These are phyloP conservation scores for Claviceps arundinis DNA, from an alignment of 2,329 filamentous ascomycete species.

Conservation along the genomic window DNA sequence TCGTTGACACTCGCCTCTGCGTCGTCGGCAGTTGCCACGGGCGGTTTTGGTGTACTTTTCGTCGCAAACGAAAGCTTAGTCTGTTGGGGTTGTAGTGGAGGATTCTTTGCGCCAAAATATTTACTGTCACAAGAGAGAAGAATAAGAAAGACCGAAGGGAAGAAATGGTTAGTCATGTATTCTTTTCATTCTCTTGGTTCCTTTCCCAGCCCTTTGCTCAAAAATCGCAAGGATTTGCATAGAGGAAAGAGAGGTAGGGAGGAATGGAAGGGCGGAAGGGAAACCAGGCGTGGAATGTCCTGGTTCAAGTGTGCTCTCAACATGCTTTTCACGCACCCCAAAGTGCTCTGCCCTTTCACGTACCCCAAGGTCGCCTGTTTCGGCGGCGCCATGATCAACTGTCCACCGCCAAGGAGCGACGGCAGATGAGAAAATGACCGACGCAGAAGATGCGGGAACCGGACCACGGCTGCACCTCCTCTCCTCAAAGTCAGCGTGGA, in stretches of 20 bases:
- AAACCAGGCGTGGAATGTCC: too few species aligned
- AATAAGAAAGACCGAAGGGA: background rate
- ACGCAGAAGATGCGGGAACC: slow-evolving; percentile 1
- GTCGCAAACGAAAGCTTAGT: slow-evolving; percentile 66
- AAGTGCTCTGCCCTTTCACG: slow-evolving; percentile 62
- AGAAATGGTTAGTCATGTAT: background rate
- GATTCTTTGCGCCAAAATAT: slow-evolving; percentile 59
- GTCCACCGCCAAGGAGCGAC: background rate
- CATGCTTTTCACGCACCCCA: slow-evolving; percentile 42
- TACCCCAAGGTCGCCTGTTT: slow-evolving; percentile 86
- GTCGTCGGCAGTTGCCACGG: slow-evolving; percentile 15
- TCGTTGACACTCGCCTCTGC: slow-evolving; percentile 21
- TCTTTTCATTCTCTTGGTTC: background rate
- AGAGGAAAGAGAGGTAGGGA: too few species aligned
- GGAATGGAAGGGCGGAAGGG: too few species aligned
- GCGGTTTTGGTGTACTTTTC: slow-evolving; percentile 26
- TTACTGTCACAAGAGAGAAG: slow-evolving; percentile 43
- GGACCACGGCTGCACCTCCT: background rate
- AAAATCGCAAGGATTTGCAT: too few species aligned
- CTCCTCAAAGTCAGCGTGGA: slow-evolving; percentile 6
- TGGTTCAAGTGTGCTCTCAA: too few species aligned
- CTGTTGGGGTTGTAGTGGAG: slow-evolving; percentile 49
- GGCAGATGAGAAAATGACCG: slow-evolving; percentile 1
- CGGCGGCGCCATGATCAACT: slow-evolving; percentile 31
- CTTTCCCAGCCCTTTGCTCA: background rate